phyloP scores from a whole-genome alignment of 208 protist genomes.

The Crithidia sp. region DNA sequence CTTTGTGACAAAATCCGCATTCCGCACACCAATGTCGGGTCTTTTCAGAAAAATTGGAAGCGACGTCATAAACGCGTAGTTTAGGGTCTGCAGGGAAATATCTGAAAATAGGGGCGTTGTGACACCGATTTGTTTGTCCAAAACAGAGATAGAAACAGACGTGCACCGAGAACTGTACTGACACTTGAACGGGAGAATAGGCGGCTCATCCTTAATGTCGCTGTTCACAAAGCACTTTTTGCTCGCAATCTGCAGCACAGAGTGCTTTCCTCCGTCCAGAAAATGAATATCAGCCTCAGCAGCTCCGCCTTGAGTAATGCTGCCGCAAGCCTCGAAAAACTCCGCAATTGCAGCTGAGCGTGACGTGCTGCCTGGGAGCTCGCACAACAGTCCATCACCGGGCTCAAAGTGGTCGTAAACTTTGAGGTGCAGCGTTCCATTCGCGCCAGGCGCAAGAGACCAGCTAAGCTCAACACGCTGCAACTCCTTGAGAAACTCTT shows the following conservation, averaged over 20 bases:
- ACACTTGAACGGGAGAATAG: constrained; percentile 42
- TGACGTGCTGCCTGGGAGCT: constrained; percentile 41
- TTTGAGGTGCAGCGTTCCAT: constrained; percentile 53
- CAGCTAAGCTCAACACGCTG: constrained; percentile 69
- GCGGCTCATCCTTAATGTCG: constrained; percentile 29
- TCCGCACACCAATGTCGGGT: constrained; percentile 80
- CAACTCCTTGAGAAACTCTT: constrained; percentile 68
- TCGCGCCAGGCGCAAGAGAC: constrained; percentile 49
- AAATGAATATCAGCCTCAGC: constrained; percentile 29
- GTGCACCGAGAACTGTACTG: constrained; percentile 63
- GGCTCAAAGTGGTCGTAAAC: constrained; percentile 61
- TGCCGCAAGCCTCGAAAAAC: constrained; percentile 69
- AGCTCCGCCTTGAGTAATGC: constrained; percentile 35
- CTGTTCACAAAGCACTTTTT: constrained; percentile 24
- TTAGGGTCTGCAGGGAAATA: constrained; percentile 74
- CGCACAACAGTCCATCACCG: constrained; percentile 55
- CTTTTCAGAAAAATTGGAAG: constrained; percentile 83
- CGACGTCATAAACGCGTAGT: constrained; percentile 80
- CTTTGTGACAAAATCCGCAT: constrained; percentile 80
- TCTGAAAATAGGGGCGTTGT: constrained; percentile 55
- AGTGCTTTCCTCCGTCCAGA: constrained; percentile 16
- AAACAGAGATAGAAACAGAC: constrained; percentile 62
- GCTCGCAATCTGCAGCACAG: constrained; percentile 28
- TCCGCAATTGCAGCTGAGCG: constrained; percentile 65
- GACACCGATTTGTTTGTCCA: constrained; percentile 53